Base-by-base conservation (phyloP, 208 protist species). In the Leishmania tarentolae region DNA sequence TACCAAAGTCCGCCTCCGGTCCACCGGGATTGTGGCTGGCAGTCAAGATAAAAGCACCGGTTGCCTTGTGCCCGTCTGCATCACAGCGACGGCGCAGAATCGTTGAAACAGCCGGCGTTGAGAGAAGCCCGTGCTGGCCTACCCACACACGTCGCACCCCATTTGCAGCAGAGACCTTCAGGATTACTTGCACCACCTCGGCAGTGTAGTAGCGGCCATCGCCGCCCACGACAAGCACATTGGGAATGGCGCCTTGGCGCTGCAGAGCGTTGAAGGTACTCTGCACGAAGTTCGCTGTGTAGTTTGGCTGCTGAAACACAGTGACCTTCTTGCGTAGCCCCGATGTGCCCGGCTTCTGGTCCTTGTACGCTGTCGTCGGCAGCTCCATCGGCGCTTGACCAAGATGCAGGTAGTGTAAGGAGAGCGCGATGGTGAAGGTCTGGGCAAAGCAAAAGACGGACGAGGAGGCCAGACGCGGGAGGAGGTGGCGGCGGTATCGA, bases 1-100 rank as follows among this genome's bases (percentile, higher is more conserved):
- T 99, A 78, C 99, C 99, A 88, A 99, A 99, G 87, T 99, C 99
- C 46, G 95, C 97, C 6, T 94, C 83, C 35, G 94, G 89, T 70
- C 99, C 99, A 70, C 99, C 99, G 28, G 99, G 99, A 91, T 99
- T 99, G 93, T 99, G 99, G 83, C 88, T 97, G 17, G 99, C 99
- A 2, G 98, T 99, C 19, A 99, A 90, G 75, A 99, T 99, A 79
- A 99, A 98, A 17, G 97, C 98, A 42, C 98, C 98, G 50, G 81
- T 87, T 31, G 90, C 88, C 31, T 77, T 75, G 57, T 66, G 65
- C 35, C 77, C 82, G 74, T 91, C 94, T 4, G 91, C 81, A 28
- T 85, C 82, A 52, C 82, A 59, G 59, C 94, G 91, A 1, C 97
- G 72, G 21, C 92, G 96, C 47, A 99, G 95, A 4, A 99, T 84